Percentiles rank a stretch among this genome's conserved stretches.
phyloP scores from a whole-genome alignment of 1,284 basidiomycete genomes.

The Trichosporon sp. region DNA sequence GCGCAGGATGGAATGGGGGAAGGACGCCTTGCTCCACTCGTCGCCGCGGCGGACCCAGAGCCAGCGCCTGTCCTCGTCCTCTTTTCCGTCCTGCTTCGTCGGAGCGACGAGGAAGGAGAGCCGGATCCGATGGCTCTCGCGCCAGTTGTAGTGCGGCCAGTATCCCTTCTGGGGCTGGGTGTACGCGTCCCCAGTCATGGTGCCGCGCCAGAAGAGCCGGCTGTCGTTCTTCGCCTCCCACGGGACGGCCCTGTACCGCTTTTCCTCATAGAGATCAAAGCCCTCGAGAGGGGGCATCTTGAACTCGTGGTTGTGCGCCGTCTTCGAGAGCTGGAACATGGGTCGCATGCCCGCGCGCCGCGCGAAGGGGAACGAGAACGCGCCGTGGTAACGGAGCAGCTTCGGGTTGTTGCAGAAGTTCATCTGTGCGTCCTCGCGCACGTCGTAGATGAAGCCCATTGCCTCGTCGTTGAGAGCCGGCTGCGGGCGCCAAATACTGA shows the following conservation, averaged over 20 bases:
- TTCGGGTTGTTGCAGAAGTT: slow-evolving; percentile 50
- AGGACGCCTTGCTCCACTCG: slow-evolving; percentile 43
- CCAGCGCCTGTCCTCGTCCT: slow-evolving; percentile 27
- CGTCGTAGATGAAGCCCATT: slow-evolving; percentile 47
- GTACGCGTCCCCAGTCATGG: slow-evolving; percentile 55
- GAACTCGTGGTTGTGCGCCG: slow-evolving; percentile 47
- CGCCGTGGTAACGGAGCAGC: slow-evolving; percentile 46
- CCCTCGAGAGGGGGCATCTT: slow-evolving; percentile 53
- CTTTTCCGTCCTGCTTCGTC: slow-evolving; percentile 38
- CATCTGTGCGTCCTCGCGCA: slow-evolving; percentile 29
- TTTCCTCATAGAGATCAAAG: slow-evolving; percentile 44
- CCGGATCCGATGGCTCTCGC: slow-evolving; percentile 52
- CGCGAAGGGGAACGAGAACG: slow-evolving; percentile 46
- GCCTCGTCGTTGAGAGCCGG: slow-evolving; percentile 24
- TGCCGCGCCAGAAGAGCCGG: slow-evolving; percentile 59
- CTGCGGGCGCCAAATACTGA: slow-evolving; percentile 12
- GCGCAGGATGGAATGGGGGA: slow-evolving; percentile 47
- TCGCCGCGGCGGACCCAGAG: slow-evolving; percentile 51
- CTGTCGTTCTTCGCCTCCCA: slow-evolving; percentile 53
- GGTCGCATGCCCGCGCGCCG: slow-evolving; percentile 49
- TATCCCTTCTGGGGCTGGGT: slow-evolving; percentile 25
- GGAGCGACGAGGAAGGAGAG: slow-evolving; percentile 45
- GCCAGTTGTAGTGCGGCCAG: slow-evolving; percentile 48
- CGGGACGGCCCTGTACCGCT: slow-evolving; percentile 10
- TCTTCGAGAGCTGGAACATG: slow-evolving; percentile 55